Conservation (phyloP, 306 rosid genomes). For the Macrotyloma uniflorum region DNA sequence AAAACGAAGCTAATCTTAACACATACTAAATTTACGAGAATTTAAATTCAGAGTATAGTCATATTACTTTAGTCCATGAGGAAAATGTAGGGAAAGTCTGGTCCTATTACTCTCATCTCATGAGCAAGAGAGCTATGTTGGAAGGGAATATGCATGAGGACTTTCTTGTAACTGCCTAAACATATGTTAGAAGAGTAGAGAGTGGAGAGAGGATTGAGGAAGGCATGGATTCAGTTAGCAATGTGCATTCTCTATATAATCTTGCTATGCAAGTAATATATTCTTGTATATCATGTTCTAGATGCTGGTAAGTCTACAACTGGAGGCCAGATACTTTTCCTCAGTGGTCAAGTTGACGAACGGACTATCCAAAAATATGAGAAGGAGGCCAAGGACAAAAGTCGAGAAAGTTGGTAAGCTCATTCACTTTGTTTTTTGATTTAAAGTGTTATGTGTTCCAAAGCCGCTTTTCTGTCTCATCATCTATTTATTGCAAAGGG, state of each 20-base stretch:
- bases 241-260: constrained; percentile 9
- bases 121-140: not conserved
- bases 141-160: not conserved
- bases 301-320: constrained; percentile 99
- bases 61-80: not conserved
- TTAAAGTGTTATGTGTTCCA: constrained; percentile 3
- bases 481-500: not conserved
- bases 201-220: not conserved
- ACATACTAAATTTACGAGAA: not conserved
- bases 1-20: constrained; percentile 1
- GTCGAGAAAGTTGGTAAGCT: constrained; percentile 98
- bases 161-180: not conserved
- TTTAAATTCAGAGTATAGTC: not conserved
- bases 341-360: constrained; percentile 96
- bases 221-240: not conserved
- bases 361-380: constrained; percentile 97
- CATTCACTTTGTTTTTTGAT: constrained; percentile 30
- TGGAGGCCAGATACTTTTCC: constrained; percentile 99
- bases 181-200: not conserved
- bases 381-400: constrained; percentile 98
- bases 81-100: not conserved
- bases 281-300: constrained; percentile 40
- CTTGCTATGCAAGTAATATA: constrained; percentile 19
- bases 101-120: not conserved
- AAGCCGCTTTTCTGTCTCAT: constrained; percentile 3